Percentiles rank a stretch among this genome's conserved stretches.
These are phyloP conservation scores for Parasitella parasitica DNA, from an alignment of 371 early-diverging fungal species.

Conservation along the genomic window DNA sequence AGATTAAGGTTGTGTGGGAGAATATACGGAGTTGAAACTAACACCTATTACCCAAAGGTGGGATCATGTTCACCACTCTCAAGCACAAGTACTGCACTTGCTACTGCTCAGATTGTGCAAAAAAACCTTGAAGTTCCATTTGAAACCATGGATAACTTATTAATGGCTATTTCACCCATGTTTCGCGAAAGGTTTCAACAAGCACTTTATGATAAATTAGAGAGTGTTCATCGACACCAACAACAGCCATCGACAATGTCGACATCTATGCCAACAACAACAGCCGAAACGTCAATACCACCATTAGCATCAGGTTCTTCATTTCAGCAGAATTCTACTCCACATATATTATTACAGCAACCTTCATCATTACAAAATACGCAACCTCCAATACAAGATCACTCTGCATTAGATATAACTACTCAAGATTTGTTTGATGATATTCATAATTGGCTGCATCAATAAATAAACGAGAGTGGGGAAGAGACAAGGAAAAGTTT, in stretches of 20 bases:
- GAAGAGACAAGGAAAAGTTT: not conserved
- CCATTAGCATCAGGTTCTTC: not conserved
- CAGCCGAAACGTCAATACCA: not conserved
- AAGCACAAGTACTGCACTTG: slow-evolving; percentile 12
- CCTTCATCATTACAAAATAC: not conserved
- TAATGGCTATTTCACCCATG: slow-evolving; percentile 42
- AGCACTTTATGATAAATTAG: slow-evolving; percentile 29
- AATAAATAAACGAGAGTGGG: not conserved
- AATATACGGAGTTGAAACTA: not conserved
- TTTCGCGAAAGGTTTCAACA: slow-evolving; percentile 40
- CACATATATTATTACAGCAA: not conserved
- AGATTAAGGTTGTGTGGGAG: not conserved
- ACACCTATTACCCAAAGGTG: slow-evolving; percentile 12
- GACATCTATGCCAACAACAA: not conserved
- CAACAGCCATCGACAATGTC: not conserved
- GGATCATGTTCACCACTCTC: slow-evolving; percentile 35
- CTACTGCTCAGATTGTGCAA: slow-evolving; percentile 27
- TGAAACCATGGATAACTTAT: slow-evolving; percentile 41
- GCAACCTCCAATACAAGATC: not conserved
- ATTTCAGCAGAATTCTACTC: not conserved
- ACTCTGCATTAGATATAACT: not conserved
- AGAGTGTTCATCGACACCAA: slow-evolving; percentile 25
- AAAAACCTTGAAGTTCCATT: slow-evolving; percentile 26
- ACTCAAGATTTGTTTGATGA: slow-evolving; percentile 1
- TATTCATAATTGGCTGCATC: slow-evolving; percentile 7